A percentile compares a stretch with the other conserved stretches of the same genome.
These are phyloP conservation scores for Chlamydomonas incerta DNA, from an alignment of 139 green algal species.

Conservation along the genomic window DNA sequence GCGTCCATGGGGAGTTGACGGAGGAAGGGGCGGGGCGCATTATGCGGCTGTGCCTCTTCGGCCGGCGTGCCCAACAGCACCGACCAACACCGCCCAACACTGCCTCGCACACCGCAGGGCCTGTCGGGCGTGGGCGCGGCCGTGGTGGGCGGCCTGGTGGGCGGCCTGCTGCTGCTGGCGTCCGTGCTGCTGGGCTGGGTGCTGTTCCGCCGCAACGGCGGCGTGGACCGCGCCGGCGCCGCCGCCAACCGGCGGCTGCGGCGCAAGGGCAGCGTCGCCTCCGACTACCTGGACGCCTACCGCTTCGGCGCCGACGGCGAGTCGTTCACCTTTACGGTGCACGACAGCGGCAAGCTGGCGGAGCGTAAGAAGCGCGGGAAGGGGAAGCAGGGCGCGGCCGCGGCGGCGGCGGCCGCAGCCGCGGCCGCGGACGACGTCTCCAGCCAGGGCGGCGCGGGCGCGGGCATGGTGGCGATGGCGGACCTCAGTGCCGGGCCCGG, in stretches of 20 bases:
- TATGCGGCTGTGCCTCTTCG: too few relatives aligned
- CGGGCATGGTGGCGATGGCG: background rate
- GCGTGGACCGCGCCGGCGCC: background rate
- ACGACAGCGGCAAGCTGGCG: background rate
- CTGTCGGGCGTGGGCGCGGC: background rate
- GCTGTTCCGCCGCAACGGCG: background rate
- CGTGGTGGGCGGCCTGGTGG: background rate
- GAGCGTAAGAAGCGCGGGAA: too few relatives aligned
- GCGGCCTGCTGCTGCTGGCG: background rate
- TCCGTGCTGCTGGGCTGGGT: background rate
- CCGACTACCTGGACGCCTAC: slow-evolving; percentile 14
- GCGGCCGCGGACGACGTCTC: too few relatives aligned
- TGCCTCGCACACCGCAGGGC: too few relatives aligned
- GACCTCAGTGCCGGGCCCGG: background rate
- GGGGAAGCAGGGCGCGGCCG: too few relatives aligned
- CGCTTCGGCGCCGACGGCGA: background rate
- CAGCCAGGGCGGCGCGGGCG: too few relatives aligned
- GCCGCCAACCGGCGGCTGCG: background rate
- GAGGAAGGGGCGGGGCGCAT: too few relatives aligned
- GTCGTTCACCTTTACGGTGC: background rate
- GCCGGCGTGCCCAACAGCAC: too few relatives aligned
- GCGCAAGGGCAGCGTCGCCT: background rate
- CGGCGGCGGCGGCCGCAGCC: too few relatives aligned
- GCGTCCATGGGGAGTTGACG: too few relatives aligned
- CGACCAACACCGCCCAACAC: too few relatives aligned